Percentiles rank a stretch among this genome's conserved stretches.
phyloP scores from a whole-genome alignment of 2,329 filamentous ascomycete genomes.

The Cladosporium cucumerinum region DNA sequence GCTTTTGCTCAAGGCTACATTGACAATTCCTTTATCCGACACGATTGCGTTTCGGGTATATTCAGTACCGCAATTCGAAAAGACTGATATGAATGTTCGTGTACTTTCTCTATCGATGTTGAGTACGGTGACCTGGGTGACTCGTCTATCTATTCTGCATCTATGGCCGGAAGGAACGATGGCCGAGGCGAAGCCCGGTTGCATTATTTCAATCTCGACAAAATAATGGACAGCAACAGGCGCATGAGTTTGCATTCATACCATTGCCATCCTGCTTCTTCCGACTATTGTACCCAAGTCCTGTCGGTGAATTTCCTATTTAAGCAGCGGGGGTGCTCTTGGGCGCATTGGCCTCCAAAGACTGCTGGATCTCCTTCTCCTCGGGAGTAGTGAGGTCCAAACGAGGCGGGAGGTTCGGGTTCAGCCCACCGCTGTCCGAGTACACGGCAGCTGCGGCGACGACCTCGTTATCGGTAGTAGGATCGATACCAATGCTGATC shows the following conservation, averaged over 20 bases:
- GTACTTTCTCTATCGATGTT: background rate
- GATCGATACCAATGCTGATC: constrained; percentile 51
- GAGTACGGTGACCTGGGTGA: background rate
- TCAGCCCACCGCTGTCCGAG: constrained; percentile 24
- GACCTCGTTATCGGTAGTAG: constrained; percentile 23
- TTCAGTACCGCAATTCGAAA: background rate
- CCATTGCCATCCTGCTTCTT: background rate
- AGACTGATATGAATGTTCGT: background rate
- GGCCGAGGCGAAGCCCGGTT: too few species aligned
- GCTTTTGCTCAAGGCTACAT: background rate
- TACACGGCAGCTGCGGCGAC: constrained; percentile 21
- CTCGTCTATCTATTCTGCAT: background rate
- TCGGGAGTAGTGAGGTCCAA: background rate
- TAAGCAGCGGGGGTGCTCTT: background rate
- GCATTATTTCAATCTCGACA: background rate
- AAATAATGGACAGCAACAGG: background rate
- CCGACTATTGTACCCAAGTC: background rate
- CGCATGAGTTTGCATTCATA: background rate
- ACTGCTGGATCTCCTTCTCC: background rate
- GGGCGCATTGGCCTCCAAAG: background rate
- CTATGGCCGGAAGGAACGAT: background rate
- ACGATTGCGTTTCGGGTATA: background rate
- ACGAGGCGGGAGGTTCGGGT: constrained; percentile 15
- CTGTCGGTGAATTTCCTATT: background rate
- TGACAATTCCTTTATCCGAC: background rate